These are phyloP conservation scores for Fistulina hepatica DNA, from an alignment of 1,284 basidiomycete species.

Conservation along the genomic window DNA sequence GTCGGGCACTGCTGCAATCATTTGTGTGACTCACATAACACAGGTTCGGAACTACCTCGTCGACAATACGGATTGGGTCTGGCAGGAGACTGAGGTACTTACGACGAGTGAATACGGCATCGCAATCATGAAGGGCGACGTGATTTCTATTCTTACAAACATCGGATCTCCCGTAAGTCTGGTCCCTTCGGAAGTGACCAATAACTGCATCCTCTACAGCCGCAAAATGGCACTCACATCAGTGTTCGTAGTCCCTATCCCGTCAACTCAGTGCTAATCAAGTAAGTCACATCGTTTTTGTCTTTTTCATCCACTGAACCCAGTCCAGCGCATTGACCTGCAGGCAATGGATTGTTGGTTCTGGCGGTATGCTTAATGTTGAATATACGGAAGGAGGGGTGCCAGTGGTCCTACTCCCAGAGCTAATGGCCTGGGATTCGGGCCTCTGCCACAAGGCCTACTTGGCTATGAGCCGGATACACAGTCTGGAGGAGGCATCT, in stretches of 20 bases:
- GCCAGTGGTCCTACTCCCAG: constrained; percentile 43
- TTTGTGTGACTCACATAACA: constrained; percentile 4
- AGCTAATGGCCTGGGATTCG: constrained; percentile 14
- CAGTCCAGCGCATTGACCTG: constrained; percentile 45
- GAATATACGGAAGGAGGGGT: constrained; percentile 50
- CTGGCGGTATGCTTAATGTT: constrained; percentile 44
- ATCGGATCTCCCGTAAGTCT: constrained; percentile 58
- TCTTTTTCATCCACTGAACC: constrained; percentile 4
- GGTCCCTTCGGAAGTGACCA: not conserved
- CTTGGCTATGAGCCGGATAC: no score
- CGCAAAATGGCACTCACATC: constrained; percentile 40
- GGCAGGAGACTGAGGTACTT: constrained; percentile 46
- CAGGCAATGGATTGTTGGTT: constrained; percentile 53
- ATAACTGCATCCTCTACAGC: constrained; percentile 3
- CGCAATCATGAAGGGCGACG: constrained; percentile 60
- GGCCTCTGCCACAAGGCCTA: constrained; percentile 5
- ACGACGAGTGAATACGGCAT: constrained; percentile 47
- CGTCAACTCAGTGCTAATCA: constrained; percentile 34
- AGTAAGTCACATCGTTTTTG: constrained; percentile 31
- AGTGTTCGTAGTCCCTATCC: constrained; percentile 44
- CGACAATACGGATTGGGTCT: constrained; percentile 48
- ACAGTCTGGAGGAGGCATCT: no score
- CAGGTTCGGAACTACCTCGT: constrained; percentile 62
- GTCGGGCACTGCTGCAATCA: not conserved
- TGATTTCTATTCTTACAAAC: constrained; percentile 66